phyloP scores from a whole-genome alignment of 2,329 filamentous ascomycete species.

The Neonectria coccinea region DNA sequence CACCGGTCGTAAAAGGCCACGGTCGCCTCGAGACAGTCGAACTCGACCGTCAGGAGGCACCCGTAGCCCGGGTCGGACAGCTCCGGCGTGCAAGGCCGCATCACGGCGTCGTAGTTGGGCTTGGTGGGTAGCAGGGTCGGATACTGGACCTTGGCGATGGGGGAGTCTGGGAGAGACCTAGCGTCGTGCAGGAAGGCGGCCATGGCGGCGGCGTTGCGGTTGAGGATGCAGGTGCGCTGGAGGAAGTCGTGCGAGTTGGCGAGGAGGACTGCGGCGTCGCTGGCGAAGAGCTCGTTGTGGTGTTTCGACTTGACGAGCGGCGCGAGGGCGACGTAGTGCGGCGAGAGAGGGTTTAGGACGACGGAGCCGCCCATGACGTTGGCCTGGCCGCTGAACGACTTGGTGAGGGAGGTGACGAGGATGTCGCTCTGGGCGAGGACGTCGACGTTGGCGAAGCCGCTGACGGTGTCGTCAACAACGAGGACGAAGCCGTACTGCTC shows the following conservation, averaged over 20 bases:
- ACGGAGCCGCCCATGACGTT: conserved; percentile 66
- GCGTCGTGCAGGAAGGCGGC: conserved; percentile 52
- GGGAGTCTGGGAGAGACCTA: conserved; percentile 47
- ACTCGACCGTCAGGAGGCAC: conserved; percentile 65
- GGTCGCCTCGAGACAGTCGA: conserved; percentile 55
- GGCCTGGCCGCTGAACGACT: conserved; percentile 67
- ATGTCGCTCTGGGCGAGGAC: conserved; percentile 62
- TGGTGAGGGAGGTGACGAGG: conserved; percentile 66
- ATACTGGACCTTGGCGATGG: conserved; percentile 58
- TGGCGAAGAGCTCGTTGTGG: conserved; percentile 60
- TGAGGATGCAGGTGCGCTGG: conserved; percentile 52
- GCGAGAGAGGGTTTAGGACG: conserved; percentile 61
- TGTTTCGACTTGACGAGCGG: conserved; percentile 45
- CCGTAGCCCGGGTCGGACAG: conserved; percentile 65
- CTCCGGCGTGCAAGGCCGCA: conserved; percentile 55
- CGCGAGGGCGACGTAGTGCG: conserved; percentile 53
- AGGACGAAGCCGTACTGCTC: conserved; percentile 60
- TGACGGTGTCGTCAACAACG: conserved; percentile 62
- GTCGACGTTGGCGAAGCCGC: conserved; percentile 63
- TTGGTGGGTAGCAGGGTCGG: conserved; percentile 53
- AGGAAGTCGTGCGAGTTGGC: conserved; percentile 60
- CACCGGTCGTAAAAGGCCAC: conserved; percentile 62
- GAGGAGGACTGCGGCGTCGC: conserved; percentile 60
- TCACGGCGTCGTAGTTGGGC: conserved; percentile 50
- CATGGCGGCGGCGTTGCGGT: conserved; percentile 59